Evolutionary conservation across 495 filamentous ascomycete genomes (phyloP).

Genomic region (Aspergillus sclerotioniger): DNA sequence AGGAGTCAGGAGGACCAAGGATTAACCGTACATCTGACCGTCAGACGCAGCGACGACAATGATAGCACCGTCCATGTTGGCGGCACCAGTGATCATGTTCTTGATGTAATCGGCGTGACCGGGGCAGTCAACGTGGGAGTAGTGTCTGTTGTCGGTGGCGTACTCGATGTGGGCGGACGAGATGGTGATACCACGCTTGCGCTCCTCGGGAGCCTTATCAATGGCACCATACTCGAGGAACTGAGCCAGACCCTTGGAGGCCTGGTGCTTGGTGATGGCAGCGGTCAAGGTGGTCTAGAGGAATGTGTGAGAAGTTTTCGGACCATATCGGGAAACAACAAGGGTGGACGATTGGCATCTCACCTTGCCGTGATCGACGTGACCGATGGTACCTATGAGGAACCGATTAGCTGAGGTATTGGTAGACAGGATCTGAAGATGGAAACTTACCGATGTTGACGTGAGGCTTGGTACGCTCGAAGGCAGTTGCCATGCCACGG

Average conservation of each 20-base stretch:
- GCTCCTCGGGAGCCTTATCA: conserved; percentile 98
- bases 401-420: conserved; percentile 11
- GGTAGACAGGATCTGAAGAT: neutral
- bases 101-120: conserved; percentile 99
- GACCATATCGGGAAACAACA: conserved; percentile 17
- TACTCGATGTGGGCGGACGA: conserved; percentile 98
- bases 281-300: conserved; percentile 93
- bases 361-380: conserved; percentile 99
- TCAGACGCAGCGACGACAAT: conserved; percentile 98
- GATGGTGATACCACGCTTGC: conserved; percentile 99
- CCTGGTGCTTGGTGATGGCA: conserved; percentile 95
- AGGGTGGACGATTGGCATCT: conserved; percentile 19
- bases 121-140: conserved; percentile 99
- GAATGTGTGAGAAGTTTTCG: conserved; percentile 25
- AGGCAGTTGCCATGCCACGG: conserved; percentile 74
- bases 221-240: conserved; percentile 97
- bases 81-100: conserved; percentile 99
- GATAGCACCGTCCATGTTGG: conserved; percentile 96
- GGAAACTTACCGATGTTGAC: conserved; percentile 82
- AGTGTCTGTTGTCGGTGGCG: conserved; percentile 84
- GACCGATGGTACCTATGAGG: conserved; percentile 83
- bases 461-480: conserved; percentile 91
- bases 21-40: conserved; percentile 77
- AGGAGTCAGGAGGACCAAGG: neutral
- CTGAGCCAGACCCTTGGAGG: conserved; percentile 85